Base-by-base conservation (phyloP, 2,329 filamentous ascomycete genomes). In the Ophiostoma triangulosporum region DNA sequence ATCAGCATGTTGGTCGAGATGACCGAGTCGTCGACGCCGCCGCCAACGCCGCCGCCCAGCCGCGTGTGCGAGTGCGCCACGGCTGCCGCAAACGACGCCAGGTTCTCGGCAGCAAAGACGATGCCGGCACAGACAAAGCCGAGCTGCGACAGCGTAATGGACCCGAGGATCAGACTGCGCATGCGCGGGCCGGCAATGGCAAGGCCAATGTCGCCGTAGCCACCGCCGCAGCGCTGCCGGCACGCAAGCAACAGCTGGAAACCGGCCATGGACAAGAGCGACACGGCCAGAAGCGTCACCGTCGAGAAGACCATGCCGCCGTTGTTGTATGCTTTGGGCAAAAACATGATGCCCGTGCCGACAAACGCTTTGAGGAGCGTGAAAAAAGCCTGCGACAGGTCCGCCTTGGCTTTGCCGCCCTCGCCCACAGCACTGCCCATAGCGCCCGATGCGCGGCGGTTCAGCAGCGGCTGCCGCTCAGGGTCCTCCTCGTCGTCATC, bases 331-430 rank as follows among this genome's bases (percentile, higher is more conserved):
- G 85, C 85, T 63, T 87, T 88, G 48, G 85, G 85, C 45, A 89
- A 65, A 62, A 89, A 89, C 80, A 89, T 87, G 64, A 89, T 88
- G 57, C 85, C 85, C 0, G 85, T 89, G 48, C 85, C 85, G 52
- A 89, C 77, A 61, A 89, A 89, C 1, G 85, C 84, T 65, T 89
- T 89, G 51, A 89, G 70, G 9, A 88, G 71, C 0, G 84, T 89
- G 65, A 88, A 88, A 67, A 89, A 89, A 0, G 85, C 83, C 68
- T 86, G 85, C 36, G 76, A 68, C n/a, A 77, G 83, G 51, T 77
- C 76, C 2, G 85, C 57, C 52, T 55, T 54, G 40, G 52, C 48
- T 51, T 57, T 83, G 61, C 85, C 81, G 20, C 81, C 83, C 33
- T 76, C 54, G 43, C 43, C 43, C 7, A 24, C n/a, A 31, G 26